These are phyloP conservation scores for Scheffersomyces stipitis DNA, from an alignment of 805 yeast species.

Conservation along the genomic window DNA sequence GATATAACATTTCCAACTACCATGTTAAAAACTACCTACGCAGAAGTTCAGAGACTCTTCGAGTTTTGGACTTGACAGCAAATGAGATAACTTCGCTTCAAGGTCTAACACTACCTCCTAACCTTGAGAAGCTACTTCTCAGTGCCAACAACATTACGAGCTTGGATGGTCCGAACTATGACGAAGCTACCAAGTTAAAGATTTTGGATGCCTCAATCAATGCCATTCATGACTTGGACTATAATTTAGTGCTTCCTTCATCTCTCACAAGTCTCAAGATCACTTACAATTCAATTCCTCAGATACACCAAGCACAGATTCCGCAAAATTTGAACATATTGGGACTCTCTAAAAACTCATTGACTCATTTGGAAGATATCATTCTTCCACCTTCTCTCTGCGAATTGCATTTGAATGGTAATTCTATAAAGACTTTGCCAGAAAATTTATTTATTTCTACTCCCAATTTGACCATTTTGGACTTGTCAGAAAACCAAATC, in stretches of 20 bases:
- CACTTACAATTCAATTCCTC: constrained; percentile 13
- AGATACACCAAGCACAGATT: constrained; percentile 6
- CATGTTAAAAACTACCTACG: constrained; percentile 1
- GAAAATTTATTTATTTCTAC: constrained; percentile 11
- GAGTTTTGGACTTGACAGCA: constrained; percentile 13
- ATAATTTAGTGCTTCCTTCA: constrained; percentile 9
- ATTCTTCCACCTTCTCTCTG: constrained; percentile 11
- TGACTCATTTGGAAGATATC: constrained; percentile 8
- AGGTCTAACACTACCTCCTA: constrained; percentile 9
- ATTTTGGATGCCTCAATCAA: constrained; percentile 15
- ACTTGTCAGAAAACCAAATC: constrained; percentile 16
- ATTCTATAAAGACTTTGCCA: constrained; percentile 13
- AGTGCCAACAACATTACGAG: constrained; percentile 14
- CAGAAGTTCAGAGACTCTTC: constrained; percentile 1
- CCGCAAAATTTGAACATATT: constrained; percentile 13
- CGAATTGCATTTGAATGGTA: constrained; percentile 14
- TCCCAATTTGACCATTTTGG: constrained; percentile 8
- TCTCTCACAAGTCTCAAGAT: constrained; percentile 8
- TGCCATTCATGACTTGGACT: constrained; percentile 7
- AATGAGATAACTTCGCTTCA: constrained; percentile 14
- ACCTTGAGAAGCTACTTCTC: constrained; percentile 10
- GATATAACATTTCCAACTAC: constrained; percentile 9
- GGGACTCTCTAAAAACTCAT: constrained; percentile 13
- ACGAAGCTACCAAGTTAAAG: constrained; percentile 4
- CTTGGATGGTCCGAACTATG: constrained; percentile 12